Evolutionary conservation across 257 asterid species (phyloP), one percentile per base, ranked within the genome.

Genomic region (Fraxinus anomala): DNA sequence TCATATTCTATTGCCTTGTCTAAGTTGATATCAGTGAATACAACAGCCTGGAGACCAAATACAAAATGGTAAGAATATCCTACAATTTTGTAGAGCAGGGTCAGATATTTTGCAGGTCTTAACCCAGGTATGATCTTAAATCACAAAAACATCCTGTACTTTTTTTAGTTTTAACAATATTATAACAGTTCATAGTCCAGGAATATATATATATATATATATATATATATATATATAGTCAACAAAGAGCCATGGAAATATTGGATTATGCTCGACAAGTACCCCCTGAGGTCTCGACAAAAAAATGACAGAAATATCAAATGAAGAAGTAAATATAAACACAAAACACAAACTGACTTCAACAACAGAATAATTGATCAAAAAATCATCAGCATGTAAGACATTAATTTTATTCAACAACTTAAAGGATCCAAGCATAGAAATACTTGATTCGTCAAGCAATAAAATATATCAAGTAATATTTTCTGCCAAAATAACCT

Each of bases 1-100:
- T 86, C 76, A 72, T 79, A 86, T 17, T 86, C 86, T 30, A 81
- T 54, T 5, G 89, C 89, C 65, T 79, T 81, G 75, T 86, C 87
- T 72, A 83, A 76, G 77, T 80, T 77, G 77, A 83, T 76, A 44
- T 86, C 85, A 69, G 87, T 83, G 72, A 83, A 86, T 33, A 86
- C 89, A 31, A 83, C 89, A 73, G 84, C 87, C 89, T 86, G 86
- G 56, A 44, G 10, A 36, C 54, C 47, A 75, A 12, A 28, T 34
- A 3, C 3, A 8, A 44, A 73, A 63, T 31, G 9, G 23, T 31
- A n/a, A 3, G 47, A 61, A 23, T 1, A n/a, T 54, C 26, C 31
- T 21, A 5, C 68, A 61, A 19, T 21, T 23, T 26, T 11, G 68
- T 61, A 8, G 5, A 61, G 68, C 30, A 40, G 16, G 26, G 26